Percentiles rank a stretch among this genome's conserved stretches.
These are phyloP conservation scores for Usnea hakonensis DNA, from an alignment of 495 filamentous ascomycete genomes.

Conservation along the genomic window DNA sequence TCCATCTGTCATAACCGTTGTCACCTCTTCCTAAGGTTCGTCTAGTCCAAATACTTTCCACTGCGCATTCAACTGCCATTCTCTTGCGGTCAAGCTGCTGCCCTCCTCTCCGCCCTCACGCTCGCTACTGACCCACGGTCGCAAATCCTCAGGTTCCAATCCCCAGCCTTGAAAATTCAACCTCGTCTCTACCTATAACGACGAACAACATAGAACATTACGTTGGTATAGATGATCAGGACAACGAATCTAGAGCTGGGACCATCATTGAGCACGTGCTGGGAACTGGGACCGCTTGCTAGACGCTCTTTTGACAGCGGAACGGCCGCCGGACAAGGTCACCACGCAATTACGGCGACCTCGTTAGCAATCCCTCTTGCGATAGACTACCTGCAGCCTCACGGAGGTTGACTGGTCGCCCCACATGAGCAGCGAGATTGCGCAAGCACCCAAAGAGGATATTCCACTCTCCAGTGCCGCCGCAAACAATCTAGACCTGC, in stretches of 20 bases:
- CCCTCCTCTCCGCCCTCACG: neutral
- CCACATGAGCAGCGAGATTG: slow-evolving; percentile 44
- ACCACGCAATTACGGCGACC: neutral
- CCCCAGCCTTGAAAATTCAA: slow-evolving; percentile 1
- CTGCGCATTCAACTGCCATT: neutral
- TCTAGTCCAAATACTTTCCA: neutral
- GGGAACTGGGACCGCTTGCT: neutral
- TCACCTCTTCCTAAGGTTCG: neutral
- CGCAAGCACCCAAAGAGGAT: slow-evolving; percentile 33
- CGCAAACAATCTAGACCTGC: slow-evolving; percentile 23
- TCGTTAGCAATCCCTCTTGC: neutral
- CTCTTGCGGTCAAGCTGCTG: neutral
- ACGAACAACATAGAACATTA: neutral
- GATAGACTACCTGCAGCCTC: slow-evolving; percentile 14
- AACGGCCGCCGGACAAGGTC: neutral
- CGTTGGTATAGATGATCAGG: slow-evolving; percentile 13
- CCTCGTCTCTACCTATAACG: neutral
- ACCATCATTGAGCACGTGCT: slow-evolving; percentile 2
- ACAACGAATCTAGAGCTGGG: slow-evolving; percentile 7
- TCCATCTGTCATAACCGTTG: slow-evolving; percentile 10
- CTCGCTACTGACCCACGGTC: slow-evolving; percentile 1
- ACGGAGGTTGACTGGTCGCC: slow-evolving; percentile 24
- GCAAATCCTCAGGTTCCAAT: slow-evolving; percentile 8
- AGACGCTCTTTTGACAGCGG: neutral
- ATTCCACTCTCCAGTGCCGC: slow-evolving; percentile 16